Evolutionary conservation across 768 basidiomycete species (phyloP), one percentile per base, ranked within the genome.

Genomic region (Leccinum longicurvipes): DNA sequence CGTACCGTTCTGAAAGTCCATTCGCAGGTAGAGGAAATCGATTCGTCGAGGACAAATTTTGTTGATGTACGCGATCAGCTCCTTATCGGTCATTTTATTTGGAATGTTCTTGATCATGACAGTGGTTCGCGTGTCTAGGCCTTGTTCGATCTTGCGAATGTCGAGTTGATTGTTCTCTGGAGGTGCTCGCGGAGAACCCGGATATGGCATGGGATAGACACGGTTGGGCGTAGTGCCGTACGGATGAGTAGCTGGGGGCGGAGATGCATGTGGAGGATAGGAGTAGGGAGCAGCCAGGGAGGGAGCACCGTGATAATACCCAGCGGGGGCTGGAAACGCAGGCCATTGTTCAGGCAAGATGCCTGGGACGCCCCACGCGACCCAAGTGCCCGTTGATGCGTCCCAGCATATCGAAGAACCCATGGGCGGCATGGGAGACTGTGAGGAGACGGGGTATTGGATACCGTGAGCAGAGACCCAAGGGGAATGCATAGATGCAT

Each of bases 21-120:
- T 91, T 61, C 90, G 74, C 60, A 95, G 72, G 74, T 95, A 95
- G 61, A 95, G 76, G 68, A 94, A 93, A 72, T 94, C 93, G 57
- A 90, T 88, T 53, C 78, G 78, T 41, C 88, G 77, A n/a, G 84
- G 82, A 67, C 86, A 89, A 24, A 90, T 89, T 58, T 82, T 79
- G 50, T 73, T 79, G 58, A 90, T 90, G 63, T 82, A 92, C 36
- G 72, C 71, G 56, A 85, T 76, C 63, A 91, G 67, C 60, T 91
- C 87, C 64, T 76, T 79, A 71, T 91, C 87, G 58, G 78, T 86
- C 88, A 91, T 90, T 71, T 93, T 93, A 73, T 94, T 95, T 3
- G 93, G 93, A 45, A 95, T 90, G 65, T 95, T 95, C 74, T 93
- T 92, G 59, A 91, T 84, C 89, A 91, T 92, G 47, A 92, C 85